Evolutionary conservation across 2,329 filamentous ascomycete genomes (phyloP), one percentile per base, ranked within the genome.

Genomic region (Epichloe uncinata): DNA sequence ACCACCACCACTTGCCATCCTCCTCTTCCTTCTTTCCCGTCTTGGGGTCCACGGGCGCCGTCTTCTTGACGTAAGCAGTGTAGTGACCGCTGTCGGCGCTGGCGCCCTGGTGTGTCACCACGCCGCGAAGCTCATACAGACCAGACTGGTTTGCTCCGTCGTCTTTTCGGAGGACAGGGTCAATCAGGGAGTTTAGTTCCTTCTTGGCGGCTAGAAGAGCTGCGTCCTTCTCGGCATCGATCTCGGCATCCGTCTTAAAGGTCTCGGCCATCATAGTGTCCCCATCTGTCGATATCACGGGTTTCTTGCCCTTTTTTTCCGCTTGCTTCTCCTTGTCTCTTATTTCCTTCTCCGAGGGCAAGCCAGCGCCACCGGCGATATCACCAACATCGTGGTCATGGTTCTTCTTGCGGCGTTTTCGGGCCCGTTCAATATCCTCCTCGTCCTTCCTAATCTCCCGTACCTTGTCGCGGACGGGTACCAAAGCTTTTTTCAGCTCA

Each of bases 1-100:
- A 98, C 91, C 93, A 98, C 91, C 93, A 98, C 93, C 93, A 98
- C 61, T 89, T 95, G 58, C 87, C 89, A 62, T 95, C 88, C 63
- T 95, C 88, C 61, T 85, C 81, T 49, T 79, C 81, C 60, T 80
- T 74, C 72, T 88, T 87, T 57, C 87, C 88, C 18, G 84, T 87
- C 61, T 82, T 80, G 15, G 83, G 75, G 58, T 94, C 85, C 51
- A 87, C 70, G 9, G 73, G 70, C 0, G 79, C 83, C 53, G 84
- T 75, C 77, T 98, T 96, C 77, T 97, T 98, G 58, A 98, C 87
- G 64, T 95, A 98, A 0, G 90, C 84, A 4, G 94, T 98, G 73
- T 98, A 98, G 69, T 98, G 93, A 7, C 93, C 93, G 60, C 91
- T 96, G 69, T 98, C 93, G 18, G 93, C 93, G 63, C 89, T 95